phyloP scores from a whole-genome alignment of 1,139 yeast genomes.

The Scheffersomyces titani region DNA sequence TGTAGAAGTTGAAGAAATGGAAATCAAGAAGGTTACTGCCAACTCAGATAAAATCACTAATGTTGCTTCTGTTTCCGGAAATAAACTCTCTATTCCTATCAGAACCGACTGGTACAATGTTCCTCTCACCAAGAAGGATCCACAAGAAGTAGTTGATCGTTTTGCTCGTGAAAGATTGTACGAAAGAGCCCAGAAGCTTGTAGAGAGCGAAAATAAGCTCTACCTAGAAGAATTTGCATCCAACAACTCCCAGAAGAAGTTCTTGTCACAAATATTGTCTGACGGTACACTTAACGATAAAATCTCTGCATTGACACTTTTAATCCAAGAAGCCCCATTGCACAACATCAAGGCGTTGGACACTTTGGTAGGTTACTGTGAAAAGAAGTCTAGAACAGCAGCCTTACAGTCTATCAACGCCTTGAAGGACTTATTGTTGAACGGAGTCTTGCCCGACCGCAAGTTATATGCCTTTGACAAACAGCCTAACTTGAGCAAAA shows the following conservation, averaged over 20 bases:
- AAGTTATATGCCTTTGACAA: conserved; percentile 79
- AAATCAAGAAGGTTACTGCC: conserved; percentile 12
- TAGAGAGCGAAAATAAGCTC: conserved; percentile 69
- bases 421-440: conserved; percentile 79
- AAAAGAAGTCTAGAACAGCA: conserved; percentile 91
- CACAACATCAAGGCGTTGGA: conserved; percentile 87
- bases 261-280: conserved; percentile 82
- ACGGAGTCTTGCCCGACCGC: conserved; percentile 83
- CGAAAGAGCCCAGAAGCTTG: conserved; percentile 64
- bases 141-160: conserved; percentile 39
- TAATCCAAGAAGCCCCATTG: conserved; percentile 92
- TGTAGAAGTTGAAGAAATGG: conserved; percentile 18
- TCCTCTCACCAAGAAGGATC: conserved; percentile 39
- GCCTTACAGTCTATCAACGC: conserved; percentile 91
- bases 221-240: conserved; percentile 79
- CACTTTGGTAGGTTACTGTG: conserved; percentile 73
- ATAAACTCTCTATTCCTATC: conserved; percentile 60
- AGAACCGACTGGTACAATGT: conserved; percentile 76
- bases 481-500: conserved; percentile 56
- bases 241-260: conserved; percentile 82
- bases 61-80: conserved; percentile 55
- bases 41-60: conserved; percentile 48
- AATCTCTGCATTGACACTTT: conserved; percentile 87
- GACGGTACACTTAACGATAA: conserved; percentile 96
- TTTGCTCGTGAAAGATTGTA: conserved; percentile 58